Conservation (phyloP, 176 grass and related monocot genomes). For the Neostapfia colusana region DNA sequence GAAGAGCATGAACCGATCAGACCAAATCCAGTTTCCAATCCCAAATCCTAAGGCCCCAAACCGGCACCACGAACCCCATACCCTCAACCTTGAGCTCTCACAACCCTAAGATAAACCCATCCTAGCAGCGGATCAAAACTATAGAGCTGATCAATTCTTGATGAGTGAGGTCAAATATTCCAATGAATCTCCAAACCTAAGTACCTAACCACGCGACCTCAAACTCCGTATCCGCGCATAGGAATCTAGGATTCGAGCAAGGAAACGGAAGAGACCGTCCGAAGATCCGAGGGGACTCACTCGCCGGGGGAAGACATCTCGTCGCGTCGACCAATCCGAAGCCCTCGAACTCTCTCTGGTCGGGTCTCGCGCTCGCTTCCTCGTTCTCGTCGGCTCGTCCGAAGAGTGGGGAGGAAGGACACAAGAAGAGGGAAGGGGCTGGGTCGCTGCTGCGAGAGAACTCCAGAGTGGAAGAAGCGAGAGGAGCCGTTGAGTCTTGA, state of each 20-base stretch:
- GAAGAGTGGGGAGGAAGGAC: not conserved
- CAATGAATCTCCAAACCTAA: not conserved
- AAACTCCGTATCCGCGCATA: not conserved
- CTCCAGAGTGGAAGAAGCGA: conserved; percentile 26
- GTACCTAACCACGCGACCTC: not conserved
- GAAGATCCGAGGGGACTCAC: conserved; percentile 45
- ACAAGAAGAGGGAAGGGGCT: not conserved
- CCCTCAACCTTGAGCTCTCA: not conserved
- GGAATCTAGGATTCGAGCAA: not conserved
- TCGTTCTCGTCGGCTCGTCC: not conserved
- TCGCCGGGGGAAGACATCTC: conserved; percentile 73
- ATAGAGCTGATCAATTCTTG: not conserved
- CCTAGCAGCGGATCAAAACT: not conserved
- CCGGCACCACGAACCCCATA: not conserved
- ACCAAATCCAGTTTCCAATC: not conserved
- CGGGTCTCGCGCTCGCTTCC: conserved; percentile 1
- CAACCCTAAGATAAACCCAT: not conserved
- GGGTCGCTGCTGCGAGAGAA: conserved; percentile 26
- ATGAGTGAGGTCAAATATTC: not conserved
- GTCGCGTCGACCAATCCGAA: conserved; percentile 17
- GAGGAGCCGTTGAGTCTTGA: conserved; percentile 15
- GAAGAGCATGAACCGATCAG: not conserved
- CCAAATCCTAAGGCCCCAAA: conserved; percentile 4
- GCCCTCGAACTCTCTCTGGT: not conserved
- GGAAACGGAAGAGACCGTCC: not conserved